Evolutionary conservation across 306 rosid genomes (phyloP).

Genomic region (Cicer bijugum): DNA sequence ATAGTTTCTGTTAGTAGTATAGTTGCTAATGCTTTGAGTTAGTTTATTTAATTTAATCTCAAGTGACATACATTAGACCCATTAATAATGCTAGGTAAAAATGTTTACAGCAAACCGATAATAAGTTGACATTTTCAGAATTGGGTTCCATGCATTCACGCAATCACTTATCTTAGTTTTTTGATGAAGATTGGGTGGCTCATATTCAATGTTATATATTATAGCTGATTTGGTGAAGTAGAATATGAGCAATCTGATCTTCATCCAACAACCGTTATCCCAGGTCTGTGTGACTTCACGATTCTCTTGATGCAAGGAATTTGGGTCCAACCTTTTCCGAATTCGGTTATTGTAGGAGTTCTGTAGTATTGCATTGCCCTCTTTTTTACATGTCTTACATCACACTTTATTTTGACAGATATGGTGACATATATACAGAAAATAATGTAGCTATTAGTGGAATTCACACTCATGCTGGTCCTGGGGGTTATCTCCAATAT

Average conservation of each 20-base stretch:
- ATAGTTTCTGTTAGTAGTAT: conserved; percentile 24
- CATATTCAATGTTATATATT: neutral
- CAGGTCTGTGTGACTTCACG: neutral
- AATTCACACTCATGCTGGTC: conserved; percentile 97
- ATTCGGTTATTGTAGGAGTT: neutral
- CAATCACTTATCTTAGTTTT: neutral
- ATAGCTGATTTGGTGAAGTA: neutral
- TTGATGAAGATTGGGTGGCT: neutral
- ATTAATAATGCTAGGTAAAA: neutral
- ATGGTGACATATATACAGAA: conserved; percentile 84
- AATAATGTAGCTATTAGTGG: conserved; percentile 95
- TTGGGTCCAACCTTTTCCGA: conserved; percentile 15
- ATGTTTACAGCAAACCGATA: neutral
- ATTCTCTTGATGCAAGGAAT: neutral
- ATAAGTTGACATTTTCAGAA: neutral
- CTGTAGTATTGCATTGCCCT: neutral
- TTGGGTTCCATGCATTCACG: neutral
- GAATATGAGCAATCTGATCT: neutral
- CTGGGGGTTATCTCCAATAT: conserved; percentile 97
- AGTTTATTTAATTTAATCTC: conserved; percentile 24
- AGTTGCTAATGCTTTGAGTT: conserved; percentile 20
- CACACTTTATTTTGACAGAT: conserved; percentile 57
- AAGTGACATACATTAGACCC: neutral
- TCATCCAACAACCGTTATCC: neutral
- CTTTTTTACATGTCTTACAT: conserved; percentile 31